Base-by-base conservation (phyloP, 2,329 filamentous ascomycete genomes). In the Clonostachys chloroleuca region DNA sequence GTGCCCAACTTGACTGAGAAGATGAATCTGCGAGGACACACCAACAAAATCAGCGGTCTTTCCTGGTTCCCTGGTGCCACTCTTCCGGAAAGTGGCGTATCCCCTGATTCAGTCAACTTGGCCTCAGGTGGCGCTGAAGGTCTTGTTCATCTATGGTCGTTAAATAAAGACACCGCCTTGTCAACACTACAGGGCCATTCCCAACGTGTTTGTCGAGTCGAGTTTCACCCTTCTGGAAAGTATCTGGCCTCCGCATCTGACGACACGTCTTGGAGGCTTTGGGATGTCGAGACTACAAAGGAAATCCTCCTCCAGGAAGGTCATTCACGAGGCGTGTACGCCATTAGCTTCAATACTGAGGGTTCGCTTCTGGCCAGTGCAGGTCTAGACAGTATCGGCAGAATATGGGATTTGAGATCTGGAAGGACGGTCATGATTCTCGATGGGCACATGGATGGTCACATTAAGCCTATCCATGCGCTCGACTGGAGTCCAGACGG, bases 391-490 rank as follows among this genome's bases (percentile, higher is more conserved):
- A 95, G 90, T 58, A 92, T 96, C 47, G 94, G 92, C 4, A 83
- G 94, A 40, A 87, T 99, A 49, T 99, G 94, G 94, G 94, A 99
- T 71, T 65, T 97, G 36, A 81, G 94, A 47, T 94, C 91, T 2
- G 94, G 94, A 12, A 81, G 94, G 49, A 96, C 92, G 1, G 89
- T 96, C 52, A 96, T 96, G 89, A 89, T 97, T 54, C 76, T 99
- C 2, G 92, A 97, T 61, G 88, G 89, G 1, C 89, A 95, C 59
- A 73, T 94, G 12, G 92, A 82, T 52, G 81, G 81, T 3, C 82
- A 86, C 58, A 94, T 96, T 60, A 89, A 92, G 52, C 92, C 95
- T 13, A 96, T 99, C 46, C 92, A 95, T 59, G 91, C 86, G 1
- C 73, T 97, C 6, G 92, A 96, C 65, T 99, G 95, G 94, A 84